Evolutionary conservation across 352 stramenopile genomes (phyloP).

Genomic region (Pilasporangium apinafurcum): DNA sequence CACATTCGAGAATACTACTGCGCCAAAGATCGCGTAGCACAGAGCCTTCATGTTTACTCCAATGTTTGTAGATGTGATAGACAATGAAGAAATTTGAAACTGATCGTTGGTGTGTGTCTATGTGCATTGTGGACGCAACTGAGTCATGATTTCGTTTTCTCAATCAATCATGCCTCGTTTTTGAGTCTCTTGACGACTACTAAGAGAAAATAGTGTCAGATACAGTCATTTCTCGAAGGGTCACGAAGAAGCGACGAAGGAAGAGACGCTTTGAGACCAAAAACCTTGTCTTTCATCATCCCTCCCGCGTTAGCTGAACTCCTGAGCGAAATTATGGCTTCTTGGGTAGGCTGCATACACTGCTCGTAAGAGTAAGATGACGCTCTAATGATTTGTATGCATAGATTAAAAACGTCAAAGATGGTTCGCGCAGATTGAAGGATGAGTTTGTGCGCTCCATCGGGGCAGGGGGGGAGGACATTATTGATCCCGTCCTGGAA

Average conservation of each 20-base stretch:
- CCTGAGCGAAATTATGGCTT: slow-evolving; percentile 25
- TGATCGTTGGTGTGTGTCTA: background rate
- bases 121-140: background rate
- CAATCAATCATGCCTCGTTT: background rate
- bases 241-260: background rate
- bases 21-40: too few relatives aligned
- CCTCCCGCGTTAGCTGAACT: too few relatives aligned
- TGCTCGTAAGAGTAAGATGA: background rate
- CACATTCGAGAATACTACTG: too few relatives aligned
- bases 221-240: background rate
- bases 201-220: background rate
- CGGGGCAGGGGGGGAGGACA: slow-evolving; percentile 32
- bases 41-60: too few relatives aligned
- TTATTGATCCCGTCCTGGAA: slow-evolving; percentile 61
- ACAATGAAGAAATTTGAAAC: background rate
- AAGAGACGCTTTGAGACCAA: background rate
- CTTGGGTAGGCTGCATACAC: slow-evolving; percentile 21
- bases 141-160: background rate
- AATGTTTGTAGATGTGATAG: too few relatives aligned
- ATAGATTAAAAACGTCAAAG: slow-evolving; percentile 74
- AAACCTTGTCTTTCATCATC: too few relatives aligned
- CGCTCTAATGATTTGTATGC: background rate
- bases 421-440: slow-evolving; percentile 70
- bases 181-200: background rate
- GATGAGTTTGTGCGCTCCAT: slow-evolving; percentile 66